phyloP scores from a whole-genome alignment of 148 eudicot genomes.

The Fagopyrum esculentum region DNA sequence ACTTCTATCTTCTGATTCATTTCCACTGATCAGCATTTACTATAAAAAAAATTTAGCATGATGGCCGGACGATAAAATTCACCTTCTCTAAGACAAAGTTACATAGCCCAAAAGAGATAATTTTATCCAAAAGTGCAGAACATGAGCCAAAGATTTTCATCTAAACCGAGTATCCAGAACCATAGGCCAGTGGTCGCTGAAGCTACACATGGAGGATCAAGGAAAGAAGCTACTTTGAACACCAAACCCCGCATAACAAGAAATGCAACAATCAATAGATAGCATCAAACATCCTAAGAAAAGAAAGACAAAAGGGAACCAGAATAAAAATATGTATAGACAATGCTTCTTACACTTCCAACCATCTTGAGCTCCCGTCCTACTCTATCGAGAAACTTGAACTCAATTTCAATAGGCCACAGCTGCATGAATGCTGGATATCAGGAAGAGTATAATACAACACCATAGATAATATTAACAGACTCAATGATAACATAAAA shows the following conservation, averaged over 20 bases:
- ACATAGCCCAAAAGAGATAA: background rate
- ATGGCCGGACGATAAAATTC: too few relatives aligned
- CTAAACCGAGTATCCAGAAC: background rate
- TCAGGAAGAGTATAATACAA: background rate
- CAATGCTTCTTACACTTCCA: slow-evolving; percentile 53
- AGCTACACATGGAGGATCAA: background rate
- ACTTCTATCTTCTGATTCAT: background rate
- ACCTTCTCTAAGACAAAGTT: background rate
- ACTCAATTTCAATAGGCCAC: slow-evolving; percentile 88
- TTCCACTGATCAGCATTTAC: background rate
- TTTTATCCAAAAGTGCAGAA: background rate
- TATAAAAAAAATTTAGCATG: background rate
- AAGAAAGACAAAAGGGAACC: background rate
- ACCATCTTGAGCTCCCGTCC: slow-evolving; percentile 75
- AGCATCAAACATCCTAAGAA: background rate
- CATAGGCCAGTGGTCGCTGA: background rate
- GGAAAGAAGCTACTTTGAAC: background rate
- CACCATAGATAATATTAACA: background rate
- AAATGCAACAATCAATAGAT: background rate
- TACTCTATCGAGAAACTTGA: slow-evolving; percentile 83
- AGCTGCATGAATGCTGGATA: slow-evolving; percentile 35
- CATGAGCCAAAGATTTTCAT: too few relatives aligned
- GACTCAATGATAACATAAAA: background rate
- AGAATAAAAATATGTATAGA: background rate
- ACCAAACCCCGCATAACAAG: background rate